phyloP scores from a whole-genome alignment of 2,329 filamentous ascomycete genomes.

The Phaeosphaeriaceae sp. region DNA sequence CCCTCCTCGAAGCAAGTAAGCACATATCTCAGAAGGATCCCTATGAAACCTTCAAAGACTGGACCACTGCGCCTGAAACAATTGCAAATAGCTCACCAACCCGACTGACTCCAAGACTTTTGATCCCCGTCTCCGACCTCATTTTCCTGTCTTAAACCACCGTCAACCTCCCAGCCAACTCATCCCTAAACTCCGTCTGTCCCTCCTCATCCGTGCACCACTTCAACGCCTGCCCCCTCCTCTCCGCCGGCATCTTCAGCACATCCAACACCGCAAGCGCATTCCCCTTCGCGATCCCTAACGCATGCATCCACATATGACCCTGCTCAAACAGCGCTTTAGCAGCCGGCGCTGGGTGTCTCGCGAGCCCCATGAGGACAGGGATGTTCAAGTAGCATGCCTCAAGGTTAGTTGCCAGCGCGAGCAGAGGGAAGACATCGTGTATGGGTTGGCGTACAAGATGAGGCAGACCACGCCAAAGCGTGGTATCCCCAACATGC shows the following conservation, averaged over 20 bases:
- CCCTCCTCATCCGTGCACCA: neutral
- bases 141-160: neutral
- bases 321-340: neutral
- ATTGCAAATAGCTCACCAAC: too few relatives aligned
- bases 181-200: neutral
- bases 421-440: neutral
- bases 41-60: too few relatives aligned
- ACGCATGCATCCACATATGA: neutral
- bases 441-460: neutral
- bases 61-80: too few relatives aligned
- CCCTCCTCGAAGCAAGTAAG: neutral
- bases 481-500: neutral
- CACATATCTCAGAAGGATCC: neutral
- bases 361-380: neutral
- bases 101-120: neutral
- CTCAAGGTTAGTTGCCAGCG: conserved; percentile 1
- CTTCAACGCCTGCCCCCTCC: neutral
- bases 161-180: neutral
- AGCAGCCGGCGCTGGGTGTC: neutral
- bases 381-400: conserved; percentile 1
- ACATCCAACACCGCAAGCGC: conserved; percentile 1
- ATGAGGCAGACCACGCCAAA: neutral
- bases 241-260: neutral
- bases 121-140: neutral
- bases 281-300: neutral